Evolutionary conservation across 805 yeast genomes (phyloP).

Genomic region (Yamadazyma paraphyllophila): DNA sequence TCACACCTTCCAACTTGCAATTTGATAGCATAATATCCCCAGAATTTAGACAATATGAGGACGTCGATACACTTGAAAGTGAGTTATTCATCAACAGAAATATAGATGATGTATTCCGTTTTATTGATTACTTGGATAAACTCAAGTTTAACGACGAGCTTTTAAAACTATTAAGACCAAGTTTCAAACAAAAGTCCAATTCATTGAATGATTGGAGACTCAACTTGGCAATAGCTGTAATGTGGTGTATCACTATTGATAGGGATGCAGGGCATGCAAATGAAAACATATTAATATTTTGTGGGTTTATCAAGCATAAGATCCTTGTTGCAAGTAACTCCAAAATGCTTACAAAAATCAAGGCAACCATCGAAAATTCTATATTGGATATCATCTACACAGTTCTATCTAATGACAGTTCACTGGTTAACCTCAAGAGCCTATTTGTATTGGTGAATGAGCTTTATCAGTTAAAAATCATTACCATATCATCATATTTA

Average conservation of each 20-base stretch:
- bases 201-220: conserved; percentile 27
- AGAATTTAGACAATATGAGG: not conserved
- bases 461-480: conserved; percentile 47
- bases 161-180: conserved; percentile 26
- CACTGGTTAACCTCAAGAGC: conserved; percentile 20
- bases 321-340: conserved; percentile 25
- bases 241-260: conserved; percentile 42
- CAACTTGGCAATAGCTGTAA: conserved; percentile 32
- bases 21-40: conserved; percentile 9
- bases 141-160: conserved; percentile 29
- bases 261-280: conserved; percentile 30
- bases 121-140: conserved; percentile 38
- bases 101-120: conserved; percentile 27
- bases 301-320: conserved; percentile 44
- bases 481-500: conserved; percentile 64
- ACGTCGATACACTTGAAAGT: conserved; percentile 13
- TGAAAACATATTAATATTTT: conserved; percentile 36
- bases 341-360: conserved; percentile 23
- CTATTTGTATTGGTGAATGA: conserved; percentile 52
- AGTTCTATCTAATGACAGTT: conserved; percentile 22
- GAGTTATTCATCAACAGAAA: conserved; percentile 24
- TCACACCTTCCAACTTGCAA: conserved; percentile 7
- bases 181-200: conserved; percentile 4
- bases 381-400: conserved; percentile 39
- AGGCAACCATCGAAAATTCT: conserved; percentile 45